Percentiles rank a stretch among this genome's conserved stretches.
These are phyloP conservation scores for Porphyrellus cyaneotinctus DNA, from an alignment of 768 basidiomycete species.

Conservation along the genomic window DNA sequence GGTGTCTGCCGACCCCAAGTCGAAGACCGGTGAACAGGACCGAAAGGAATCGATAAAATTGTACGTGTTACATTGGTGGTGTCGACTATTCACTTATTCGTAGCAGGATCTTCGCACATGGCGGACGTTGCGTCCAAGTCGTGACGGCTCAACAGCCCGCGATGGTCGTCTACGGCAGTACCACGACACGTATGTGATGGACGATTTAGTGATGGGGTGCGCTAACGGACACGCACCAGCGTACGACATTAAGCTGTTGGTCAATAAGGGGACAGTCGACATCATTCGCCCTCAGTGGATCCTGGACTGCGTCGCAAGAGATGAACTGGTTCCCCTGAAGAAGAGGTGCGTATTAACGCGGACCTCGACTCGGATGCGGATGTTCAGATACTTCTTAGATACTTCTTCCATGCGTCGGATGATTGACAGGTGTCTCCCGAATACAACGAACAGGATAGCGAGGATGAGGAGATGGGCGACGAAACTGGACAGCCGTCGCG, in stretches of 20 bases:
- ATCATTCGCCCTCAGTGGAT: conserved; percentile 84
- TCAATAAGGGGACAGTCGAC: conserved; percentile 66
- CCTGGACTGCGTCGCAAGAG: conserved; percentile 63
- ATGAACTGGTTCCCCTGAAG: conserved; percentile 53
- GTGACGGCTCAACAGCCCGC: conserved; percentile 49
- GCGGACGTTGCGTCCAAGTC: conserved; percentile 63
- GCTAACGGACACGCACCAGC: conserved; percentile 37
- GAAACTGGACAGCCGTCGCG: conserved; percentile 4
- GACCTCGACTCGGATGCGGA: background rate
- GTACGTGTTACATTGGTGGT: conserved; percentile 35
- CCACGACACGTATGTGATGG: conserved; percentile 53
- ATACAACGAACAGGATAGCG: conserved; percentile 43
- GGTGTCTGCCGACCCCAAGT: conserved; percentile 73
- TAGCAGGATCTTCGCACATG: conserved; percentile 63
- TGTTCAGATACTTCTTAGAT: conserved; percentile 38
- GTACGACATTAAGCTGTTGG: conserved; percentile 65
- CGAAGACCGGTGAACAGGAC: conserved; percentile 59
- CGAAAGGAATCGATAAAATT: conserved; percentile 66
- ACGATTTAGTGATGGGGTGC: background rate
- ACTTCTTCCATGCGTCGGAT: conserved; percentile 73
- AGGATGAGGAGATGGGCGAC: conserved; percentile 29
- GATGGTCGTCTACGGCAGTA: conserved; percentile 67
- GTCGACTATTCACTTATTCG: conserved; percentile 1
- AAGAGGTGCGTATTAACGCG: conserved; percentile 51
- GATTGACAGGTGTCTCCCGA: conserved; percentile 47